phyloP scores from a whole-genome alignment of 345 rosid genomes.

The Hibiscus mutabilis region DNA sequence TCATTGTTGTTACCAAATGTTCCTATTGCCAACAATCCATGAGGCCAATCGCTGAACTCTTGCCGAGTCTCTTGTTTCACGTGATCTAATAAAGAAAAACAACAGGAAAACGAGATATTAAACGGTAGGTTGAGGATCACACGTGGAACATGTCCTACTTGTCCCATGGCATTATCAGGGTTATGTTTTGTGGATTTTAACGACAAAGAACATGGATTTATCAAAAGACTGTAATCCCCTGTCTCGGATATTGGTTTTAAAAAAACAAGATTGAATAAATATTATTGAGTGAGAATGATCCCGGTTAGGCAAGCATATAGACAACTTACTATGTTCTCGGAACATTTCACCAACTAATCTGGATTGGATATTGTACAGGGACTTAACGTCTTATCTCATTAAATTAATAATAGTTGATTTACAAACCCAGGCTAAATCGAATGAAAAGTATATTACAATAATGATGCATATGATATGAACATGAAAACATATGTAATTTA shows the following conservation, averaged over 20 bases:
- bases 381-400: no score
- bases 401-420: no score
- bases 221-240: background rate
- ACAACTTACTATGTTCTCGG: background rate
- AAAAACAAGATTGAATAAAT: background rate
- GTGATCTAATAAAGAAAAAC: slow-evolving; percentile 23
- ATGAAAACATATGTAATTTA: no score
- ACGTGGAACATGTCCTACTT: slow-evolving; percentile 7
- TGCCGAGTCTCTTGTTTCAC: slow-evolving; percentile 62
- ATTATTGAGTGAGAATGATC: background rate
- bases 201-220: background rate
- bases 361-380: no score
- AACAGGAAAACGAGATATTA: background rate
- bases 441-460: no score
- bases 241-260: background rate
- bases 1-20: slow-evolving; percentile 60
- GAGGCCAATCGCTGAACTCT: slow-evolving; percentile 95
- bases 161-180: background rate
- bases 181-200: background rate
- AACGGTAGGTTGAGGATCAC: slow-evolving; percentile 3
- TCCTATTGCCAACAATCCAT: slow-evolving; percentile 78
- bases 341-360: background rate
- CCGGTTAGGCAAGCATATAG: background rate
- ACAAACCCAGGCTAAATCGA: no score
- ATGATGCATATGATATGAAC: no score